phyloP scores from a whole-genome alignment of 106 monocot genomes.

The Gastrodia elata region DNA sequence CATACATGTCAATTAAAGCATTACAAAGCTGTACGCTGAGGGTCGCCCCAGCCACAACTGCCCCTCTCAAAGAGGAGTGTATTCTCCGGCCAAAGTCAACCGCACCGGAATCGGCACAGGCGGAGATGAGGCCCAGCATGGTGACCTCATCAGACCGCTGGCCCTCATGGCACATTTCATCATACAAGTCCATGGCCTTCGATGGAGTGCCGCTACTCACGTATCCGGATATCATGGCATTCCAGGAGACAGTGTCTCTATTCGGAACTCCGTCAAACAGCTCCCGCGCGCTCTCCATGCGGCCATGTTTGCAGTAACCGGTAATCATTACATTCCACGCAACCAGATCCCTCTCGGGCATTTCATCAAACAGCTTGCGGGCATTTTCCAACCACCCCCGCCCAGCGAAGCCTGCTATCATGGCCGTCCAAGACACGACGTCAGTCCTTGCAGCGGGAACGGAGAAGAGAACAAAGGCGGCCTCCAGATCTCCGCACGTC shows the following conservation, averaged over 20 bases:
- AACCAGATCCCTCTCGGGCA: slow-evolving; percentile 35
- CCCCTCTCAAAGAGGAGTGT: slow-evolving; percentile 14
- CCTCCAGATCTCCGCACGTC: slow-evolving; percentile 35
- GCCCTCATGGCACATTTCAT: slow-evolving; percentile 35
- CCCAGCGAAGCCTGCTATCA: slow-evolving; percentile 36
- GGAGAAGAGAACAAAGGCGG: slow-evolving; percentile 24
- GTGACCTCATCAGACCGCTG: slow-evolving; percentile 50
- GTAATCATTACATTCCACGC: slow-evolving; percentile 79
- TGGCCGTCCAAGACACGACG: slow-evolving; percentile 44
- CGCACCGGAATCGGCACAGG: slow-evolving; percentile 38
- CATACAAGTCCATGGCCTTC: slow-evolving; percentile 42
- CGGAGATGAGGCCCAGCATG: slow-evolving; percentile 38
- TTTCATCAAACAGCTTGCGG: slow-evolving; percentile 39
- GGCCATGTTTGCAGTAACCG: slow-evolving; percentile 33
- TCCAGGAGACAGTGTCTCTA: slow-evolving; percentile 66
- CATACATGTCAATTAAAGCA: slow-evolving; percentile 81
- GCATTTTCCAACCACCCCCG: slow-evolving; percentile 29
- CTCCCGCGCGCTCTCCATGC: slow-evolving; percentile 35
- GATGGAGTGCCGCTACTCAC: slow-evolving; percentile 12
- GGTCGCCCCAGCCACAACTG: neutral
- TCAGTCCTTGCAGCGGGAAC: slow-evolving; percentile 12
- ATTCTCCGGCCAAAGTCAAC: slow-evolving; percentile 32
- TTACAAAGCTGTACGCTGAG: slow-evolving; percentile 27
- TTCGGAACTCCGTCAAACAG: slow-evolving; percentile 32
- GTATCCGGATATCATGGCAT: slow-evolving; percentile 54